phyloP scores from a whole-genome alignment of 2,329 filamentous ascomycete species.

The Arachnomyces sp. region DNA sequence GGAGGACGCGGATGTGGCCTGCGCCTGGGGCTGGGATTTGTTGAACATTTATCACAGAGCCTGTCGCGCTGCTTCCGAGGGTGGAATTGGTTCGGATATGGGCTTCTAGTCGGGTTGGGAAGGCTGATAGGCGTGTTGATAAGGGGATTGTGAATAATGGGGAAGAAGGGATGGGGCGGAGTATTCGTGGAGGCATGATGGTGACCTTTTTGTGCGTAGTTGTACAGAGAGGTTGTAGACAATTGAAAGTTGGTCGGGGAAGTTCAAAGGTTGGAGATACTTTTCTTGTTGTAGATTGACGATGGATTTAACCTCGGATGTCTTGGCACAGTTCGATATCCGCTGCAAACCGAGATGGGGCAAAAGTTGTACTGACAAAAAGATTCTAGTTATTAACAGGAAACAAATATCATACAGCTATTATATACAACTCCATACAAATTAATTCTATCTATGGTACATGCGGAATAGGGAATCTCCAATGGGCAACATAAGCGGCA shows the following conservation, averaged over 20 bases:
- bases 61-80: slow-evolving; percentile 26
- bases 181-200: slow-evolving; percentile 25
- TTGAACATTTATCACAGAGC: slow-evolving; percentile 55
- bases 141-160: slow-evolving; percentile 17
- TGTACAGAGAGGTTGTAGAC: not conserved
- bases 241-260: not conserved
- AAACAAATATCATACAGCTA: not conserved
- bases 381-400: not conserved
- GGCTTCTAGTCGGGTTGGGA: slow-evolving; percentile 16
- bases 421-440: not conserved
- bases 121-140: slow-evolving; percentile 10
- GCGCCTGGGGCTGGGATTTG: slow-evolving; percentile 69
- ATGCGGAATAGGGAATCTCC: slow-evolving; percentile 7
- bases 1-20: slow-evolving; percentile 80
- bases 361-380: not conserved
- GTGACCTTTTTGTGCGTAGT: not conserved
- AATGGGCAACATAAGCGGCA: slow-evolving; percentile 24
- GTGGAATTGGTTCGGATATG: slow-evolving; percentile 24
- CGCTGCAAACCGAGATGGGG: not conserved
- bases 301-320: not conserved
- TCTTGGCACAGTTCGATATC: no score
- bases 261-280: not conserved
- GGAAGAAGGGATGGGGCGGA: slow-evolving; percentile 13
- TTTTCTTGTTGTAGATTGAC: not conserved
- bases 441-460: not conserved